Evolutionary conservation across 495 filamentous ascomycete species (phyloP), one percentile per base, ranked within the genome.

Genomic region (Xylaria bambusicola): DNA sequence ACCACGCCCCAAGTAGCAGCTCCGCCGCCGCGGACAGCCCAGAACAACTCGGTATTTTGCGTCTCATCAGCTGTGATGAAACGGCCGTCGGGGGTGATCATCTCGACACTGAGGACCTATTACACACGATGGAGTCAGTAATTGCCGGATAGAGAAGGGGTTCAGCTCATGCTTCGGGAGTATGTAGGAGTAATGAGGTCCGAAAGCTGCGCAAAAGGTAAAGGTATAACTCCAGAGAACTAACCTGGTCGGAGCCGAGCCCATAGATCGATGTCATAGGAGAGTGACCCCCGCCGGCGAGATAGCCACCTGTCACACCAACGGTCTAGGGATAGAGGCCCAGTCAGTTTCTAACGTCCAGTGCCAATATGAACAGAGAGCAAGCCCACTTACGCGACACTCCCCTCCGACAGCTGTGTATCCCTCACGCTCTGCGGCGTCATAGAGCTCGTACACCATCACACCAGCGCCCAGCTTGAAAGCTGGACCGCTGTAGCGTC

Each of bases 401-500:
- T 79, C 76, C 3, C 77, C 79, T n/a, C 82, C 83, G 6, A 86
- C 77, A 13, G 77, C 75, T 6, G 75, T 80, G 26, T 82, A 70
- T 13, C 77, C 78, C 23, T 76, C 58, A 31, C 74, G 66, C 31
- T 80, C 57, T n/a, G 77, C 82, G 9, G 71, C 69, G 20, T 73
- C 59, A 49, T 86, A 84, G 12, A 85, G 66, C 51, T 84, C 80
- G 24, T 66, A 59, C 0, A 74, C 84, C 56, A 84, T 73, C 7
- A 85, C 75, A 49, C 84, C 85, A 17, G 84, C 74, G 7, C 84
- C 83, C 56, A 85, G 70, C 63, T 82, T 84, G 52, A 85, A 71
- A 17, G 81, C 82, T 0, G 80, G 71, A 0, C 84, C 82, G 2
- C 58, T 65, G 60, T 82, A 85, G 3, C 20, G 42, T n/a, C n/a